Percentiles rank a stretch among this genome's conserved stretches.
Evolutionary conservation across 768 basidiomycete genomes (phyloP).

Genomic region (Gloeopeniophorella convolvens): DNA sequence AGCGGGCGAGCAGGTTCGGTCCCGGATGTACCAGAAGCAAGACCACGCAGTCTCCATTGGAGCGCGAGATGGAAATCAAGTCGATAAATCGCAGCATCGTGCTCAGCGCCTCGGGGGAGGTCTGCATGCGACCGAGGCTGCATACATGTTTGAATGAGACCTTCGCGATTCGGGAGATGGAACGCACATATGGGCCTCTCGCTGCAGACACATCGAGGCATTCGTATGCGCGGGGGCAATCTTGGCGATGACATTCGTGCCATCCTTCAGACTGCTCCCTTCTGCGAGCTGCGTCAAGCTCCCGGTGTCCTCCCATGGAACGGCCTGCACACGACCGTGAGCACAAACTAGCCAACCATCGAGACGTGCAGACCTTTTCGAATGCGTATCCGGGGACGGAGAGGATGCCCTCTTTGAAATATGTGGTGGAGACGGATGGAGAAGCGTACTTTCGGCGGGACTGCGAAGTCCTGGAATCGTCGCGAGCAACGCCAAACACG

Average conservation of each 20-base stretch:
- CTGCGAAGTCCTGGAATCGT: background rate
- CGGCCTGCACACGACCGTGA: conserved; percentile 35
- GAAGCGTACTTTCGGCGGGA: conserved; percentile 47
- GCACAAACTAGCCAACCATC: background rate
- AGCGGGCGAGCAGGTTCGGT: conserved; percentile 60
- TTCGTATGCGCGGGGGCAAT: conserved; percentile 68
- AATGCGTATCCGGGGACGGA: conserved; percentile 70
- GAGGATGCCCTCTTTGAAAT: conserved; percentile 47
- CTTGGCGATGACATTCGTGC: conserved; percentile 63
- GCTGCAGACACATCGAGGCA: conserved; percentile 63
- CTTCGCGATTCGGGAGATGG: background rate
- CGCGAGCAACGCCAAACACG: background rate
- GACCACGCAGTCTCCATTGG: conserved; percentile 61
- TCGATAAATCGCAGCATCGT: conserved; percentile 55
- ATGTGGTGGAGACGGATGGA: conserved; percentile 50
- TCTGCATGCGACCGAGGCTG: conserved; percentile 47
- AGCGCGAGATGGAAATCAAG: conserved; percentile 58
- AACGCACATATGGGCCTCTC: conserved; percentile 62
- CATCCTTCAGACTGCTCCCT: conserved; percentile 64
- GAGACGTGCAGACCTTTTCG: conserved; percentile 43
- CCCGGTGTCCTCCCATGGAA: conserved; percentile 66
- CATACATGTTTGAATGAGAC: background rate
- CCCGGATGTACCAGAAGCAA: conserved; percentile 69
- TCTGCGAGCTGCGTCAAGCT: conserved; percentile 64
- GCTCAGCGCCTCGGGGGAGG: conserved; percentile 44